Base-by-base conservation (phyloP, 2,329 filamentous ascomycete genomes). In the Penicillium sp. region DNA sequence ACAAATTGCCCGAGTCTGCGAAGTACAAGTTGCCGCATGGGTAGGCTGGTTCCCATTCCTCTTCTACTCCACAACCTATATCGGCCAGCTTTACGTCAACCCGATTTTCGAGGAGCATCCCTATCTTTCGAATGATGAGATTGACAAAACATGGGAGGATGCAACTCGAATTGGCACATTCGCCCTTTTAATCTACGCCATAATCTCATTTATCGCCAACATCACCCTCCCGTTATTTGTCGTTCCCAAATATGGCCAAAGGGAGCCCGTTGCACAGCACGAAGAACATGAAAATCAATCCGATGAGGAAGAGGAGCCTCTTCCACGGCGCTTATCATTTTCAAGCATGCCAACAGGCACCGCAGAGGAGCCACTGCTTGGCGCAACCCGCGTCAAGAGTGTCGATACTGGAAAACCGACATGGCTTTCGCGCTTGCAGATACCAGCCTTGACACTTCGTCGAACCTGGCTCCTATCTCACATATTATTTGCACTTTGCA, bases 41-140 rank as follows among this genome's bases (percentile, higher is more conserved):
- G 84, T 96, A 49, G 92, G 89, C 45, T 96, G 92, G 82, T 97
- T 96, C 63, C 91, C 91, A 1, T 90, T 95, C 68, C 78, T 97
- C 2, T 96, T 95, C 73, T 97, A 97, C 74, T 89, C 89, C 4
- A 95, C 90, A 1, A 95, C 89, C 15, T 97, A 93, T 68, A 87
- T 96, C 59, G 91, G 88, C 54, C 89, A 95, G 66, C 88, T 97
- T 49, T 95, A 95, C 61, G 87, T 89, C 15, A 86, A 95, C 65
- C 89, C 89, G 0, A 87, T 81, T 59, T 84, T 96, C 44, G 78
- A 83, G 57, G 75, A 81, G 44, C 87, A 95, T 58, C 90, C 89
- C 0, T 73, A 92, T 66, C 86, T 95, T 77, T 81, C 84, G 0
- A 80, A 85, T 0, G 78, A 80, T 13, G 84, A 96, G 61, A 82